Evolutionary conservation across 1,139 yeast genomes (phyloP), one percentile per base, ranked within the genome.

Genomic region (Pichiaceae sp.): DNA sequence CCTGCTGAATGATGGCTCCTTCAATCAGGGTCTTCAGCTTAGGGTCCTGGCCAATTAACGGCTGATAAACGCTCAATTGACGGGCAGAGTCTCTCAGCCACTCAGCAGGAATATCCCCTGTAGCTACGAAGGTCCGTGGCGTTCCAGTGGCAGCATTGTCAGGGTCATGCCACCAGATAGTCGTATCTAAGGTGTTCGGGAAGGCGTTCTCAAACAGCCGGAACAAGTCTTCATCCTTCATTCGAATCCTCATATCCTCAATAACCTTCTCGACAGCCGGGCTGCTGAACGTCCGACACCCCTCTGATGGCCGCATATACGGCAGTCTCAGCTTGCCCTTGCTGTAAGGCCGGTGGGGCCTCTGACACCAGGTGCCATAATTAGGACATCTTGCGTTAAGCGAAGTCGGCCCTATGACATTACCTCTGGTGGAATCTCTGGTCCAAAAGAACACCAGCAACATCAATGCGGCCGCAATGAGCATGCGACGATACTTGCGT

Each of bases 71-170:
- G 2, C 86, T 70, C 38, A 86, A 62, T 53, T 86, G 96, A 46
- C 94, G 65, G 1, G 95, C 86, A 1, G 95, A 78, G 57, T 86
- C 96, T 34, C 96, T 62, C 29, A 86, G 62, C 80, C 96, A 86
- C 57, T 85, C 95, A 1, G 96, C 96, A 56, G 85, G 87, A 32
- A 80, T 80, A 50, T 85, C 95, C 3, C 96, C 96, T 0, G 96
- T 86, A 25, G 86, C 94, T 1, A 86, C 72, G 58, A 86, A 86
- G 0, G 81, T 65, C 42, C 68, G 63, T 2, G 76, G 70, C 8
- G 29, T 24, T 9, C 30, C 30, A 4, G 35, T 24, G 9, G 47
- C 25, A 25, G 43, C 29, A 16, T 43, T 34, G 31, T 43, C 37
- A 19, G 45, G 46, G 12, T 56, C 52, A 54, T 81, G 86, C 86